A percentile compares a stretch with the other conserved stretches of the same genome.
Evolutionary conservation across 495 filamentous ascomycete species (phyloP).

Genomic region (Friedmanniomyces simplex): DNA sequence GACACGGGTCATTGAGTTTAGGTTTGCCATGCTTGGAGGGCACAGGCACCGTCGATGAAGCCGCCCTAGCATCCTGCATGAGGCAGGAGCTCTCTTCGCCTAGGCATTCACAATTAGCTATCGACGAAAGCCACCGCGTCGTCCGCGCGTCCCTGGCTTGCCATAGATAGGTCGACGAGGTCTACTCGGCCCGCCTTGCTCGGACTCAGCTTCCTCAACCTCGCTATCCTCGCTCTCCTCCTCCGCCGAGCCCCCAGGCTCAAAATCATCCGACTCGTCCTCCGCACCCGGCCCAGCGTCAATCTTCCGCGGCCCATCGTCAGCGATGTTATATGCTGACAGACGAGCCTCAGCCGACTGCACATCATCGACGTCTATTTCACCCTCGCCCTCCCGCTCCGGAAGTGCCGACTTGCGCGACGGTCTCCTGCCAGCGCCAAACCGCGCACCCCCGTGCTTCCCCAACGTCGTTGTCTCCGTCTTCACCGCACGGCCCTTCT

Average conservation of each 20-base stretch:
- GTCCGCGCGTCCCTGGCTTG: neutral
- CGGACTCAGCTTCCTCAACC: neutral
- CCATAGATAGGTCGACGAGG: neutral
- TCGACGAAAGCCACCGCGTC: neutral
- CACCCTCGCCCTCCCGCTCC: too few species aligned
- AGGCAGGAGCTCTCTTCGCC: too few species aligned
- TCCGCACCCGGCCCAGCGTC: neutral
- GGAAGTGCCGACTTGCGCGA: too few species aligned
- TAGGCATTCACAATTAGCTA: too few species aligned
- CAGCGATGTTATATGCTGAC: conserved; percentile 10
- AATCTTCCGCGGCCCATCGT: neutral
- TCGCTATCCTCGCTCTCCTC: neutral
- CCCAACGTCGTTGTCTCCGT: too few species aligned
- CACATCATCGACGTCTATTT: too few species aligned
- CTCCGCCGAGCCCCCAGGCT: neutral
- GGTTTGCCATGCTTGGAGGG: too few species aligned
- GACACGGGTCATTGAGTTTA: too few species aligned
- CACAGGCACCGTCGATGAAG: too few species aligned
- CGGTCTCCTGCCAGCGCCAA: neutral
- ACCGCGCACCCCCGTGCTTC: neutral
- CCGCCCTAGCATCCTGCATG: too few species aligned
- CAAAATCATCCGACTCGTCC: neutral
- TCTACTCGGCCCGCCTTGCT: neutral
- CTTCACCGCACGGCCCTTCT: neutral
- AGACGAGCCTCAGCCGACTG: conserved; percentile 5